Percentiles rank a stretch among this genome's conserved stretches.
Evolutionary conservation across 1,284 basidiomycete genomes (phyloP).

Genomic region (Inonotus hispidus): DNA sequence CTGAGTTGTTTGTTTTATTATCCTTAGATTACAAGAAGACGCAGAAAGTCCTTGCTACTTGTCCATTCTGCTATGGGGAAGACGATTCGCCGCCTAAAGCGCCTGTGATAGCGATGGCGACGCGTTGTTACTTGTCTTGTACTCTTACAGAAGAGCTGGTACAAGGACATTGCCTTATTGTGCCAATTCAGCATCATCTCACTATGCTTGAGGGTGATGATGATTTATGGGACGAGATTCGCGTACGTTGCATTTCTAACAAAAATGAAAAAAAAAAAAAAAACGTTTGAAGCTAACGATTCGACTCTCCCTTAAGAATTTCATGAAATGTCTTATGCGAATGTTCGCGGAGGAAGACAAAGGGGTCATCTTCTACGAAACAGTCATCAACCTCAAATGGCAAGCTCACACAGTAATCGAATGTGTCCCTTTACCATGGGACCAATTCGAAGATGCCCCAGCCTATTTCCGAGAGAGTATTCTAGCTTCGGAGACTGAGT

Average conservation of each 20-base stretch:
- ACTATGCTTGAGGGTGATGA: conserved; percentile 93
- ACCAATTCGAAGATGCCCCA: conserved; percentile 78
- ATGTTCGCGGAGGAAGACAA: conserved; percentile 89
- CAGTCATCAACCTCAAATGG: conserved; percentile 77
- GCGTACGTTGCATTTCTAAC: conserved; percentile 57
- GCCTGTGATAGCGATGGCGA: conserved; percentile 86
- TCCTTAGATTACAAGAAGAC: conserved; percentile 87
- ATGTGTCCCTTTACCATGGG: conserved; percentile 85
- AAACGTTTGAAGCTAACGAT: neutral
- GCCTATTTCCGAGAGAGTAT: conserved; percentile 91
- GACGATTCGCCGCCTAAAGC: conserved; percentile 82
- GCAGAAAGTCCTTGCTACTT: conserved; percentile 83
- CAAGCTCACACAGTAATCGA: conserved; percentile 94
- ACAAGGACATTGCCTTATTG: conserved; percentile 88
- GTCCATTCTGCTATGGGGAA: conserved; percentile 85
- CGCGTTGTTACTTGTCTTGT: conserved; percentile 83
- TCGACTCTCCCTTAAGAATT: conserved; percentile 59
- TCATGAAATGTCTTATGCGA: conserved; percentile 97
- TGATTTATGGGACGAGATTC: conserved; percentile 96
- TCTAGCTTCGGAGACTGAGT: conserved; percentile 86
- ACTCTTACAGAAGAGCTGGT: conserved; percentile 84
- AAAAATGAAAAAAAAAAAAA: too few relatives aligned
- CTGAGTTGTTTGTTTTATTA: too few relatives aligned
- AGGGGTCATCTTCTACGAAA: conserved; percentile 93
- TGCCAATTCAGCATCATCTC: conserved; percentile 92